phyloP scores from a whole-genome alignment of 345 rosid genomes.

The Eucalyptus regnans region DNA sequence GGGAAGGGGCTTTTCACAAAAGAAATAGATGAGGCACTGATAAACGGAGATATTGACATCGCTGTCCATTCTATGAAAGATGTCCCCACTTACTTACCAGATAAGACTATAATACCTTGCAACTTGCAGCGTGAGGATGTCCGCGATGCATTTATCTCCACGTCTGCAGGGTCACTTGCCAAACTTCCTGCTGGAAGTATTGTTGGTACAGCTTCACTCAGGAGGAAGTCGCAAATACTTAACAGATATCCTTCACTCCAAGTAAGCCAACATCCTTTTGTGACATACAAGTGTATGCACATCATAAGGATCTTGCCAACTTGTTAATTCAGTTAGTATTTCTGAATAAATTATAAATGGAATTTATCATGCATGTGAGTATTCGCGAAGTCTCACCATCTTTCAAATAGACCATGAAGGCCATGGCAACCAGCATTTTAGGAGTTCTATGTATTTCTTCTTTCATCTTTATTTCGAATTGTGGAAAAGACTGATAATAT shows the following conservation, averaged over 20 bases:
- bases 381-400: background rate
- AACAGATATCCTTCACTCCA: conserved; percentile 69
- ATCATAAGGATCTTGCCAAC: background rate
- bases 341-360: background rate
- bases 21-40: conserved; percentile 89
- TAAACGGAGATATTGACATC: conserved; percentile 81
- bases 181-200: conserved; percentile 84
- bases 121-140: conserved; percentile 94
- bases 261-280: conserved; percentile 17
- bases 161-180: conserved; percentile 45
- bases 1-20: conserved; percentile 97
- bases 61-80: conserved; percentile 99
- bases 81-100: conserved; percentile 90
- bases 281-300: background rate
- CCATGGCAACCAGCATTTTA: background rate
- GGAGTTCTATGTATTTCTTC: background rate
- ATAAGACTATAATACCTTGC: conserved; percentile 79
- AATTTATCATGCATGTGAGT: background rate
- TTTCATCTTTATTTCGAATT: background rate
- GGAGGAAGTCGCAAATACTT: conserved; percentile 93
- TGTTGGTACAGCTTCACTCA: conserved; percentile 93
- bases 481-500: background rate
- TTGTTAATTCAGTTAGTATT: background rate
- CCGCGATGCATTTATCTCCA: conserved; percentile 84
- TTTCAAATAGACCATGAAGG: background rate